A percentile compares a stretch with the other conserved stretches of the same genome.
phyloP scores from a whole-genome alignment of 192 early-diverging fungal genomes.

The Kappamyces sp. region DNA sequence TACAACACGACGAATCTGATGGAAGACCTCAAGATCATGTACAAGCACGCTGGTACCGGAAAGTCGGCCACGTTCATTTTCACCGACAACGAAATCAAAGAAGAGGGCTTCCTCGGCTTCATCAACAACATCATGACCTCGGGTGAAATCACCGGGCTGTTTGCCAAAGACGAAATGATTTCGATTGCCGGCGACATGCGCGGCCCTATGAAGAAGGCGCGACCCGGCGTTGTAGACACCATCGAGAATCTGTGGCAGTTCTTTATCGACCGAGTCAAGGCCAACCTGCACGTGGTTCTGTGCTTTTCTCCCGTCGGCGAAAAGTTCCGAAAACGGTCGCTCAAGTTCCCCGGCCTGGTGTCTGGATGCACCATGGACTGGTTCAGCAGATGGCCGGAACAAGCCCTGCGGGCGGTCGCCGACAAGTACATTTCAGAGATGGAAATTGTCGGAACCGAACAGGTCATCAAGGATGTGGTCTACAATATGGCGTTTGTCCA shows the following conservation, averaged over 20 bases:
- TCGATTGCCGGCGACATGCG: slow-evolving; percentile 49
- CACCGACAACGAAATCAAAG: slow-evolving; percentile 63
- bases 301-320: slow-evolving; percentile 64
- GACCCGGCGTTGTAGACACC: slow-evolving; percentile 52
- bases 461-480: slow-evolving; percentile 54
- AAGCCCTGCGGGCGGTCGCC: slow-evolving; percentile 50
- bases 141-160: slow-evolving; percentile 59
- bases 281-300: slow-evolving; percentile 58
- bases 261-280: slow-evolving; percentile 63
- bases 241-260: slow-evolving; percentile 63
- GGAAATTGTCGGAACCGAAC: slow-evolving; percentile 51
- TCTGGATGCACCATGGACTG: slow-evolving; percentile 62
- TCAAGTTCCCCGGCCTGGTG: slow-evolving; percentile 61
- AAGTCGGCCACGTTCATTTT: slow-evolving; percentile 59
- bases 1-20: slow-evolving; percentile 54
- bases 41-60: slow-evolving; percentile 56
- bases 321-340: slow-evolving; percentile 58
- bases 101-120: slow-evolving; percentile 57
- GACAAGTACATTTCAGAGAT: slow-evolving; percentile 55
- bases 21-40: slow-evolving; percentile 66
- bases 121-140: slow-evolving; percentile 64
- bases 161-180: slow-evolving; percentile 61
- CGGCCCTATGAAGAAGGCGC: slow-evolving; percentile 49
- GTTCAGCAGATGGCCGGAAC: slow-evolving; percentile 58
- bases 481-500: slow-evolving; percentile 58